Evolutionary conservation across 2,329 filamentous ascomycete genomes (phyloP).

Genomic region (Calonectria multiphialidica): DNA sequence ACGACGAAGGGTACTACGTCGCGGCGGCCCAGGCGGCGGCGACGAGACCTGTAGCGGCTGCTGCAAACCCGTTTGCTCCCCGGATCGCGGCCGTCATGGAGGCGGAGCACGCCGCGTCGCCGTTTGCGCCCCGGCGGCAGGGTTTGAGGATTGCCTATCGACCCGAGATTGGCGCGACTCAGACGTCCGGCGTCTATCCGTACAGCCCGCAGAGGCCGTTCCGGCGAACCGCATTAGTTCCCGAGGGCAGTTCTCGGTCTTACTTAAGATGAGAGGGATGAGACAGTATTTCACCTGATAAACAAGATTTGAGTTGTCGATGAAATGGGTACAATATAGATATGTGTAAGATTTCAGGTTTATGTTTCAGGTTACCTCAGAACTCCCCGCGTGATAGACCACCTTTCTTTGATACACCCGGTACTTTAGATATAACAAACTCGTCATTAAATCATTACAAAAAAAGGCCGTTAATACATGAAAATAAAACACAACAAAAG

Average conservation of each 20-base stretch:
- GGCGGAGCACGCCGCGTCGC: neutral
- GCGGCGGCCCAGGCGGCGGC: neutral
- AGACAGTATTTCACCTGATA: neutral
- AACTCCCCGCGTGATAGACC: slow-evolving; percentile 24
- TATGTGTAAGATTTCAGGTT: neutral
- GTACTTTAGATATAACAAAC: slow-evolving; percentile 18
- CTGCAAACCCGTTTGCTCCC: neutral
- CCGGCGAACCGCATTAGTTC: neutral
- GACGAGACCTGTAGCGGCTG: neutral
- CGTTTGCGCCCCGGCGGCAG: neutral
- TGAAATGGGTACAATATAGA: neutral
- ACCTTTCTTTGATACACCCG: neutral
- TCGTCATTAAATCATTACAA: slow-evolving; percentile 36
- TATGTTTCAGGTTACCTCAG: slow-evolving; percentile 24
- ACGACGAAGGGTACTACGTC: neutral
- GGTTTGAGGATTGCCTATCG: neutral
- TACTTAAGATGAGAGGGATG: neutral
- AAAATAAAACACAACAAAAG: neutral
- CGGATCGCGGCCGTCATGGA: neutral
- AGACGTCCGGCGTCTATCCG: neutral
- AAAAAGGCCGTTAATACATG: slow-evolving; percentile 15
- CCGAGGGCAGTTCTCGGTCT: neutral
- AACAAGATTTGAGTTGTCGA: neutral
- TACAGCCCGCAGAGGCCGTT: neutral
- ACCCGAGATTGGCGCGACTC: neutral